Conservation (phyloP, 148 eudicot species). For the Salicornia ramosissima region DNA sequence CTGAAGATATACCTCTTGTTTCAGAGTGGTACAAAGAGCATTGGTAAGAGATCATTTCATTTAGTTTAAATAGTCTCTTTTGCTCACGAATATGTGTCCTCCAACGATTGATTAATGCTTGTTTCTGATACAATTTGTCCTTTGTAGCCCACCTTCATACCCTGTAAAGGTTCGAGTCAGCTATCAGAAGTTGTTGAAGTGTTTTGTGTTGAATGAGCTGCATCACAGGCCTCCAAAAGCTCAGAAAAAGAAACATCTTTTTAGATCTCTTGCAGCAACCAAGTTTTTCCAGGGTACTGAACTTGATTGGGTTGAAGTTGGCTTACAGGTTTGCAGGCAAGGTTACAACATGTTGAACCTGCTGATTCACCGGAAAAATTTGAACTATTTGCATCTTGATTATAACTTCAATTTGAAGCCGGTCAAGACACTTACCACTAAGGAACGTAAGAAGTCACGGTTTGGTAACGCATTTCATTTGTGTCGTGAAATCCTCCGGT, state of each 20-base stretch:
- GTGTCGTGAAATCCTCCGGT: conserved; percentile 95
- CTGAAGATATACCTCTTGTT: conserved; percentile 97
- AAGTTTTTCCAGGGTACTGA: conserved; percentile 97
- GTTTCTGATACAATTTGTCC: not conserved
- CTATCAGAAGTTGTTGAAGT: conserved; percentile 90
- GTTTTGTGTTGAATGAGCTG: conserved; percentile 94
- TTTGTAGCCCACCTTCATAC: conserved; percentile 92
- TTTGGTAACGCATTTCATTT: conserved; percentile 98
- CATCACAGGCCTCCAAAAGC: conserved; percentile 99
- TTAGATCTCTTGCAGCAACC: conserved; percentile 90
- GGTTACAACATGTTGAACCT: conserved; percentile 98
- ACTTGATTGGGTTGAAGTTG: conserved; percentile 99
- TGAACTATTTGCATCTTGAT: conserved; percentile 97
- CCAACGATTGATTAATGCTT: not conserved
- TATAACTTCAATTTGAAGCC: conserved; percentile 98
- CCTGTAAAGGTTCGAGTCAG: conserved; percentile 99
- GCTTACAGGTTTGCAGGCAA: conserved; percentile 98
- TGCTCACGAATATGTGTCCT: conserved; percentile 3
- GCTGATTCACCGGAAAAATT: conserved; percentile 89
- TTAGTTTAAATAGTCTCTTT: not conserved
- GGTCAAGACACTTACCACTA: conserved; percentile 94
- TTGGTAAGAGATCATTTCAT: conserved; percentile 46
- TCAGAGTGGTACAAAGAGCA: conserved; percentile 99
- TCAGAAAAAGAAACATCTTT: conserved; percentile 95
- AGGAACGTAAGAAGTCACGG: conserved; percentile 97